A percentile compares a stretch with the other conserved stretches of the same genome.
Evolutionary conservation across 208 protist species (phyloP).

Genomic region (Crithidia bombi): DNA sequence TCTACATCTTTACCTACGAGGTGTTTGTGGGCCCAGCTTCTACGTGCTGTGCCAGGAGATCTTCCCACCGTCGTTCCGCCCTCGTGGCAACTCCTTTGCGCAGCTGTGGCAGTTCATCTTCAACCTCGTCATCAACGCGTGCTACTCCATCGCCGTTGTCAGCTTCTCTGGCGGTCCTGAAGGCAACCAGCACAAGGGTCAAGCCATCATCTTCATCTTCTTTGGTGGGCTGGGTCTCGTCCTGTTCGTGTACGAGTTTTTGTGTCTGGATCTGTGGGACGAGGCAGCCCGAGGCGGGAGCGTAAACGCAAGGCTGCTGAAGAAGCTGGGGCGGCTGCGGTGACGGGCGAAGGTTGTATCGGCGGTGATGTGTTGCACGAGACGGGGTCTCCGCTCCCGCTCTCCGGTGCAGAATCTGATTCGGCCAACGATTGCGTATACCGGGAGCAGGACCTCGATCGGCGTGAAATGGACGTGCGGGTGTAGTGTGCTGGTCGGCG

Average conservation of each 20-base stretch:
- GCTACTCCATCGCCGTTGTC: constrained; percentile 11
- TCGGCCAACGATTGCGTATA: background rate
- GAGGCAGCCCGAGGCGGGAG: constrained; percentile 5
- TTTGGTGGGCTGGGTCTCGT: constrained; percentile 16
- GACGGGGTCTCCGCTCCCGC: background rate
- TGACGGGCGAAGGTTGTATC: background rate
- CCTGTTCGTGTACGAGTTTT: constrained; percentile 26
- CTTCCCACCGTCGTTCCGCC: constrained; percentile 62
- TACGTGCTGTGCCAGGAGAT: constrained; percentile 57
- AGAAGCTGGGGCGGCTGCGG: background rate
- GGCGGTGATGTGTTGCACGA: background rate
- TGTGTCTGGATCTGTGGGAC: constrained; percentile 26
- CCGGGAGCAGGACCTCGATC: constrained; percentile 6
- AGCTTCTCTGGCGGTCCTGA: constrained; percentile 15
- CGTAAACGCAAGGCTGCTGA: background rate
- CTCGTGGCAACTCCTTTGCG: constrained; percentile 45
- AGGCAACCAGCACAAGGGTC: constrained; percentile 28
- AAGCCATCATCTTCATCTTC: constrained; percentile 29
- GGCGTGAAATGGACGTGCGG: constrained; percentile 5
- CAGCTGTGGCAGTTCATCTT: constrained; percentile 59
- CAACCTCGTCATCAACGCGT: constrained; percentile 65
- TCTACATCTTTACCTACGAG: constrained; percentile 63
- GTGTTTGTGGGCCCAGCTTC: constrained; percentile 59
- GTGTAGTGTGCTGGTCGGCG: too few species aligned
- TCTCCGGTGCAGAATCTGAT: background rate